Evolutionary conservation across 805 yeast species (phyloP).

Genomic region (Ogataea siamensis): DNA sequence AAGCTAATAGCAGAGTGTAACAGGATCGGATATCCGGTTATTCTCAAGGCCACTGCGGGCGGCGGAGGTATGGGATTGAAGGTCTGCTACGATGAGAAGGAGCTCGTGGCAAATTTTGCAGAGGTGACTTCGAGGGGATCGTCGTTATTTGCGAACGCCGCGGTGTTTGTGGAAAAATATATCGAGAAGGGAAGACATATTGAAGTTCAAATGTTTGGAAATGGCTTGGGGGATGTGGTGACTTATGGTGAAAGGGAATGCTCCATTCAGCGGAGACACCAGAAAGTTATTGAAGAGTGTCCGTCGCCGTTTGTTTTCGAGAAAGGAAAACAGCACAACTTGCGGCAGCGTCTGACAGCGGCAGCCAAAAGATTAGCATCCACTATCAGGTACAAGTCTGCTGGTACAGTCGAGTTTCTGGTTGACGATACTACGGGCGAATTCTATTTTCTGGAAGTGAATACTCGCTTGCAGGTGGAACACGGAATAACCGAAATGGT

Average conservation of each 20-base stretch:
- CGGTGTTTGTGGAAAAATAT: constrained; percentile 91
- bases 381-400: constrained; percentile 85
- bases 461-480: constrained; percentile 95
- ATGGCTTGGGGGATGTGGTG: constrained; percentile 87
- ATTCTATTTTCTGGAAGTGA: constrained; percentile 92
- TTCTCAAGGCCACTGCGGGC: constrained; percentile 97
- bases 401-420: constrained; percentile 96
- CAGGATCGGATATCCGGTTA: constrained; percentile 77
- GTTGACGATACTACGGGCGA: constrained; percentile 83
- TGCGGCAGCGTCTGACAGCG: constrained; percentile 59
- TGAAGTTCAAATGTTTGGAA: constrained; percentile 95
- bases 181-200: constrained; percentile 95
- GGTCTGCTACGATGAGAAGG: constrained; percentile 78
- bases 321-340: constrained; percentile 42
- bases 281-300: constrained; percentile 93
- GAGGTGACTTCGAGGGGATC: constrained; percentile 92
- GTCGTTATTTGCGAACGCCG: constrained; percentile 90
- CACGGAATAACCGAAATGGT: constrained; percentile 97
- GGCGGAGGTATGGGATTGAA: constrained; percentile 99
- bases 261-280: constrained; percentile 95
- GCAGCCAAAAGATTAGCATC: constrained; percentile 84
- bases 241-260: constrained; percentile 98
- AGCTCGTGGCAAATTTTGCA: constrained; percentile 77
- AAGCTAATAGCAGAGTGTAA: constrained; percentile 77
- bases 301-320: constrained; percentile 94